Conservation (phyloP, 305 asterid genomes). For the Lippia alba region DNA sequence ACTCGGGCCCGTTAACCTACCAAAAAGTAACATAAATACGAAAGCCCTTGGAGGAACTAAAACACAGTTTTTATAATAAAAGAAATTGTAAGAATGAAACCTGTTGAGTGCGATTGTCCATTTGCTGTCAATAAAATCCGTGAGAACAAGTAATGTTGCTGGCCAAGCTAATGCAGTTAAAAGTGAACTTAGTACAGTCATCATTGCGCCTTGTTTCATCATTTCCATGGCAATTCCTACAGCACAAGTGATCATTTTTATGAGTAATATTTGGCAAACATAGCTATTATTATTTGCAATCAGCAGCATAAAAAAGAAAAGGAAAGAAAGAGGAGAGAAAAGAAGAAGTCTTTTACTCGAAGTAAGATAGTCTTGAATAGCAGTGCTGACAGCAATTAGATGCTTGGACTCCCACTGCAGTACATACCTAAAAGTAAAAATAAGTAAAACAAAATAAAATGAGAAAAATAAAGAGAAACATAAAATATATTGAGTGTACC, state of each 20-base stretch:
- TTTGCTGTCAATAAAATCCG: conserved; percentile 90
- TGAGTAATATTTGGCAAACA: conserved; percentile 26
- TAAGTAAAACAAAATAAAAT: background rate
- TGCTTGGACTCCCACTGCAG: conserved; percentile 97
- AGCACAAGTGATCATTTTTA: conserved; percentile 36
- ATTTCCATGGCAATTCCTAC: conserved; percentile 77
- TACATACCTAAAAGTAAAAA: conserved; percentile 13
- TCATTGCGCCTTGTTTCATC: conserved; percentile 95
- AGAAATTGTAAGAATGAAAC: conserved; percentile 46
- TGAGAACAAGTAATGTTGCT: conserved; percentile 69
- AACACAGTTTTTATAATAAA: background rate
- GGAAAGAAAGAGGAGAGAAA: too few species aligned
- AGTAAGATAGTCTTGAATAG: conserved; percentile 97
- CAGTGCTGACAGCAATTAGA: conserved; percentile 90
- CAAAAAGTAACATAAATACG: too few species aligned
- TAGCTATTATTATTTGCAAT: conserved; percentile 22
- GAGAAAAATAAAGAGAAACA: too few species aligned
- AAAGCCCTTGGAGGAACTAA: too few species aligned
- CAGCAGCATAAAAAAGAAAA: conserved; percentile 29
- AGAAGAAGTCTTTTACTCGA: conserved; percentile 74
- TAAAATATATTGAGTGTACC: conserved; percentile 48
- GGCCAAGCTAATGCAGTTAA: conserved; percentile 95
- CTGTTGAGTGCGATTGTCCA: conserved; percentile 94
- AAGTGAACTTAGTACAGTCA: conserved; percentile 81
- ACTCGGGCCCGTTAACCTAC: too few species aligned